A percentile compares a stretch with the other conserved stretches of the same genome.
Evolutionary conservation across 129 eudicot species (phyloP).

Genomic region (Ambrosia artemisiifolia): DNA sequence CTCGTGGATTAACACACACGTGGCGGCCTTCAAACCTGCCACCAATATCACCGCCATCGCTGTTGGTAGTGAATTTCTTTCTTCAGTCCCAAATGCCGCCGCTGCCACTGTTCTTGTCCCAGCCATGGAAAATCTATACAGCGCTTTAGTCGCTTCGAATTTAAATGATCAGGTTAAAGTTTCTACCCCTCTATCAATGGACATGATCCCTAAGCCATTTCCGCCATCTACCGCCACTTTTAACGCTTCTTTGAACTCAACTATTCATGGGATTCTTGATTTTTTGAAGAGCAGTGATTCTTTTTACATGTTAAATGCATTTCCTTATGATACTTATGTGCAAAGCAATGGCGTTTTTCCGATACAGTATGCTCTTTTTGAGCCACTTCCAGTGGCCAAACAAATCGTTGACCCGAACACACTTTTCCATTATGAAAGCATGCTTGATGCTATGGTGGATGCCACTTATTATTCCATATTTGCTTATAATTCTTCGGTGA

Average conservation of each 20-base stretch:
- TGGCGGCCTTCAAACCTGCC: conserved; percentile 62
- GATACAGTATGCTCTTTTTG: conserved; percentile 64
- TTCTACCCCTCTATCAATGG: conserved; percentile 68
- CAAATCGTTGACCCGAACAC: conserved; percentile 89
- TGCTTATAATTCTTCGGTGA: conserved; percentile 38
- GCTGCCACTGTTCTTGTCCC: conserved; percentile 46
- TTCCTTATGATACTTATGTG: conserved; percentile 56
- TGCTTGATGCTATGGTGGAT: conserved; percentile 88
- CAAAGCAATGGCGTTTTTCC: conserved; percentile 60
- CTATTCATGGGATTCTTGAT: conserved; percentile 49
- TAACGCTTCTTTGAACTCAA: conserved; percentile 53
- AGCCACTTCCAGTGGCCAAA: conserved; percentile 51
- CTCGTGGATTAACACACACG: conserved; percentile 59
- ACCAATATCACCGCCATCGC: conserved; percentile 78
- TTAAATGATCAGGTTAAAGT: conserved; percentile 55
- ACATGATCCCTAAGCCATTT: conserved; percentile 55
- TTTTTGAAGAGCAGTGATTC: conserved; percentile 55
- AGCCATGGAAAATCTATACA: conserved; percentile 59
- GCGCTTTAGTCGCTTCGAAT: conserved; percentile 77
- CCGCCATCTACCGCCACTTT: conserved; percentile 83
- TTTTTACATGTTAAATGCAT: conserved; percentile 68
- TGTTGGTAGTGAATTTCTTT: conserved; percentile 63
- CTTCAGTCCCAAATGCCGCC: conserved; percentile 44
- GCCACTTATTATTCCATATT: conserved; percentile 65
- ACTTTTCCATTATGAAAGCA: conserved; percentile 63